A percentile compares a stretch with the other conserved stretches of the same genome.
Conservation (phyloP, 2,329 filamentous ascomycete genomes). For the Aspergillus ibericus region DNA sequence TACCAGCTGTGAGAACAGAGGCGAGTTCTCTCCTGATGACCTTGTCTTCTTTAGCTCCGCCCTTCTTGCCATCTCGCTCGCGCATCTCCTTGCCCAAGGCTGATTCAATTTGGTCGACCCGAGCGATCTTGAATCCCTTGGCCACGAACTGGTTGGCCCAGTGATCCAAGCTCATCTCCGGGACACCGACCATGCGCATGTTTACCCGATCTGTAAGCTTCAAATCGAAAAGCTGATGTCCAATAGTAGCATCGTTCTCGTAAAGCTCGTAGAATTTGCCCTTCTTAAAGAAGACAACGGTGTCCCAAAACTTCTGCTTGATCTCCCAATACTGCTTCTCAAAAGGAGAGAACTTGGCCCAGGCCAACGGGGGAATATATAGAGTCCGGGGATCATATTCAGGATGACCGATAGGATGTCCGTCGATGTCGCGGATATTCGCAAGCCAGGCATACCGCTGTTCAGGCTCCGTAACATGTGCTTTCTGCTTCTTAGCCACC, state of each 20-base stretch:
- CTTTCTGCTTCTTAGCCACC: constrained; percentile 59
- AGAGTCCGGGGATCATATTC: constrained; percentile 90
- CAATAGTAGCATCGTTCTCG: constrained; percentile 94
- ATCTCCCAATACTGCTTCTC: constrained; percentile 99
- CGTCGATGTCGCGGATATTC: constrained; percentile 79
- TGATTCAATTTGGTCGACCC: constrained; percentile 95
- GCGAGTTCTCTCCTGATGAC: constrained; percentile 89
- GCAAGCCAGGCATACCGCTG: constrained; percentile 89
- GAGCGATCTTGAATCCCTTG: constrained; percentile 94
- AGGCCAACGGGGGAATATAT: constrained; percentile 81
- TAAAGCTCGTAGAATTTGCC: constrained; percentile 99
- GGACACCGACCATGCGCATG: constrained; percentile 99
- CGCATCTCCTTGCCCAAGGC: constrained; percentile 97
- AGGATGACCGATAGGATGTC: constrained; percentile 72
- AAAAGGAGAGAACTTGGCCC: constrained; percentile 83
- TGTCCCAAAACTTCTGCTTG: constrained; percentile 97
- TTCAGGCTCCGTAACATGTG: constrained; percentile 78
- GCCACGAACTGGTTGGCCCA: constrained; percentile 99
- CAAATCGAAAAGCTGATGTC: constrained; percentile 93
- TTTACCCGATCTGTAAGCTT: constrained; percentile 98
- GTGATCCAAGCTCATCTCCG: constrained; percentile 89
- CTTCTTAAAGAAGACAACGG: constrained; percentile 99
- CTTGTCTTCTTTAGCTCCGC: constrained; percentile 72
- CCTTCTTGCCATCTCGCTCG: constrained; percentile 67
- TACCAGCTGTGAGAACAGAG: constrained; percentile 87